Evolutionary conservation across 345 rosid genomes (phyloP).

Genomic region (Isatis tinctoria): DNA sequence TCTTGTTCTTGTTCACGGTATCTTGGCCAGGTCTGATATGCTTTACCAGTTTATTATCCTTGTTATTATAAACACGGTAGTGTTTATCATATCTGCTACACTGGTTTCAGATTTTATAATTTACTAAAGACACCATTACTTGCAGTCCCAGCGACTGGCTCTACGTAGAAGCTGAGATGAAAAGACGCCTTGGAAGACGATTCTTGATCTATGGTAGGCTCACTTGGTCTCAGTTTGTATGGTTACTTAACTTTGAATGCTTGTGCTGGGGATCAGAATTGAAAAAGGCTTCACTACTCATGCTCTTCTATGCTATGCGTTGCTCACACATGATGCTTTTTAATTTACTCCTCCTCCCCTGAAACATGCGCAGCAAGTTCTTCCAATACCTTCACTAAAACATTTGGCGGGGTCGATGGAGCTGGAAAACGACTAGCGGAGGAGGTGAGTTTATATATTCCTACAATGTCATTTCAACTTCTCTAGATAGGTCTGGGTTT

Average conservation of each 20-base stretch:
- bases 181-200: slow-evolving; percentile 79
- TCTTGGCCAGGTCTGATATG: slow-evolving; percentile 69
- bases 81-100: neutral
- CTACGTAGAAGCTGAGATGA: slow-evolving; percentile 89
- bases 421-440: slow-evolving; percentile 94
- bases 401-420: slow-evolving; percentile 85
- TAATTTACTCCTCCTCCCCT: slow-evolving; percentile 1
- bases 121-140: slow-evolving; percentile 20
- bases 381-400: slow-evolving; percentile 67
- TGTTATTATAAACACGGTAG: neutral
- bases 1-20: slow-evolving; percentile 97
- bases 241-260: neutral
- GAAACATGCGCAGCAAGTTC: slow-evolving; percentile 72
- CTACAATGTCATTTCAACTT: neutral
- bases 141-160: slow-evolving; percentile 97
- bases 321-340: neutral
- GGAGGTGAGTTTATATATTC: slow-evolving; percentile 55
- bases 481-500: neutral
- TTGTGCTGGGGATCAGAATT: neutral
- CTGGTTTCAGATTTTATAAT: neutral
- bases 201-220: slow-evolving; percentile 76
- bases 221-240: neutral
- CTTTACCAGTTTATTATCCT: neutral
- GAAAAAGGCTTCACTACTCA: neutral
- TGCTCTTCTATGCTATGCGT: neutral